Evolutionary conservation across 306 rosid genomes (phyloP).

Genomic region (Canavalia gladiata): DNA sequence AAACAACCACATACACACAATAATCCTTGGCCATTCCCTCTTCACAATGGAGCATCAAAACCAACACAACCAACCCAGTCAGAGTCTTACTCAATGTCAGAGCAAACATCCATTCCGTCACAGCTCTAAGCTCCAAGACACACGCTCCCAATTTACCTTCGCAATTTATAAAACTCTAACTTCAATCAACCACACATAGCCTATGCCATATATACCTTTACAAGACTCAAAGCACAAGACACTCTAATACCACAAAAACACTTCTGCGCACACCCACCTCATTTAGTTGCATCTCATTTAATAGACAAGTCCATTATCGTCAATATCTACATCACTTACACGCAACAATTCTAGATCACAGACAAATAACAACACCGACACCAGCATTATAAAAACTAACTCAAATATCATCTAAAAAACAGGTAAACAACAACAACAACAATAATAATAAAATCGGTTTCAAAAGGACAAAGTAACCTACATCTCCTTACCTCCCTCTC

Average conservation of each 20-base stretch:
- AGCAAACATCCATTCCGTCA: constrained; percentile 8
- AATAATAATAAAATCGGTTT: constrained; percentile 28
- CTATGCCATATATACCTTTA: not conserved
- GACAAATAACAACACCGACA: not conserved
- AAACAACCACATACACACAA: constrained; percentile 33
- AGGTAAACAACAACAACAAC: not conserved
- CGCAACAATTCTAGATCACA: not conserved
- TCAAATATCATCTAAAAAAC: not conserved
- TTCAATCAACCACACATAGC: constrained; percentile 22
- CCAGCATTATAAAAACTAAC: constrained; percentile 1
- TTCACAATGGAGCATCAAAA: not conserved
- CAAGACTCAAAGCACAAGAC: not conserved
- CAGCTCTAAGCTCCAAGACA: constrained; percentile 17
- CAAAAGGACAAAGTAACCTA: constrained; percentile 70
- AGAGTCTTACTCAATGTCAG: not conserved
- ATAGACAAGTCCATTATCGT: not conserved
- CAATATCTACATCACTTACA: not conserved
- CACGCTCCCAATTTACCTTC: not conserved
- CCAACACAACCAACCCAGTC: not conserved
- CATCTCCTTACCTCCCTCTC: constrained; percentile 99
- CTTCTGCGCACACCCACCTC: not conserved
- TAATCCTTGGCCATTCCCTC: not conserved
- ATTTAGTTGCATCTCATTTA: not conserved
- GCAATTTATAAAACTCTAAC: constrained; percentile 27
- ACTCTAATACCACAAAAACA: not conserved